A percentile compares a stretch with the other conserved stretches of the same genome.
phyloP scores from a whole-genome alignment of 116 monocot species.

The Zostera marina region DNA sequence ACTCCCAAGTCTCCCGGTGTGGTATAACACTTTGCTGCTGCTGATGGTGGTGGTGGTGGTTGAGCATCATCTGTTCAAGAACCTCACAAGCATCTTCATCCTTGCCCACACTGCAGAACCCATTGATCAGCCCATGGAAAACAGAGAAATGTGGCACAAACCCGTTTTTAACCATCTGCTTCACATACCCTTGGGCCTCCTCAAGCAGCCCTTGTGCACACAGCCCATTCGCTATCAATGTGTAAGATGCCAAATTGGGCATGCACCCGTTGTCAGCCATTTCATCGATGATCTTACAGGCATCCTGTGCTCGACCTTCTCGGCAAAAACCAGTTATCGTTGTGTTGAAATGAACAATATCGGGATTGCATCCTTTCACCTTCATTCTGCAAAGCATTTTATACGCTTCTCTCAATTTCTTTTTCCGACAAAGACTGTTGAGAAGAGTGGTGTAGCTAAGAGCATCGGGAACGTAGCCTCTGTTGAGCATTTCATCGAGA shows the following conservation, averaged over 20 bases:
- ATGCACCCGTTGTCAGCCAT: constrained; percentile 35
- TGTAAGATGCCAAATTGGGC: constrained; percentile 52
- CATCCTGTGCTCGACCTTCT: constrained; percentile 46
- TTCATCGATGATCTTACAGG: constrained; percentile 75
- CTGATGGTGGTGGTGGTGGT: too few relatives aligned
- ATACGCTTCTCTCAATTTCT: constrained; percentile 65
- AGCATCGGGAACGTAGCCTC: constrained; percentile 39
- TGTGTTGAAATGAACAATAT: constrained; percentile 71
- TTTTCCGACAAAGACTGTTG: constrained; percentile 72
- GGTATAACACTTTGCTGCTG: constrained; percentile 30
- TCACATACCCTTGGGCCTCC: constrained; percentile 41
- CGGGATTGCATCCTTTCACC: constrained; percentile 59
- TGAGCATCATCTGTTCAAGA: constrained; percentile 46
- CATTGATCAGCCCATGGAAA: constrained; percentile 58
- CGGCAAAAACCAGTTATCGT: constrained; percentile 55
- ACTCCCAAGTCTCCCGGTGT: constrained; percentile 58
- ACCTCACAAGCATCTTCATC: constrained; percentile 30
- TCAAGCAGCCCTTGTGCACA: constrained; percentile 35
- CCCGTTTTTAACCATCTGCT: constrained; percentile 43
- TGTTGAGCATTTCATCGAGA: constrained; percentile 87
- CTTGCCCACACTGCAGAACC: constrained; percentile 56
- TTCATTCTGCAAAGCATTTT: constrained; percentile 73
- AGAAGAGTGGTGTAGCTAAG: constrained; percentile 58
- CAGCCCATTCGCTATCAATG: constrained; percentile 51
- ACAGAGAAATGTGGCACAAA: constrained; percentile 70